Conservation (phyloP, 192 early-diverging fungal genomes). For the Mortierella alpina region DNA sequence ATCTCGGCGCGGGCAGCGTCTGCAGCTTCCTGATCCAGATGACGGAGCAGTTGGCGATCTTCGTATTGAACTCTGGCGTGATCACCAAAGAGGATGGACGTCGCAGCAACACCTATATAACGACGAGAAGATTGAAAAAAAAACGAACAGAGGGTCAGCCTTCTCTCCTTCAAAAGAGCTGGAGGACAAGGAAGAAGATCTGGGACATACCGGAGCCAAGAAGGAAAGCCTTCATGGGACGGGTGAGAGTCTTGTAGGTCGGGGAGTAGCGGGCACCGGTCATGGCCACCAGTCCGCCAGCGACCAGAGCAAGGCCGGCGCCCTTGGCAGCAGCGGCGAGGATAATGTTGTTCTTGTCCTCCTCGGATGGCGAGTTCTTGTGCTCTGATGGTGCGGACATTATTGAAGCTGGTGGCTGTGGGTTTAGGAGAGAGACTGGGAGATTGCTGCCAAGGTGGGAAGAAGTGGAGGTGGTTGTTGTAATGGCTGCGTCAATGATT, state of each 20-base stretch:
- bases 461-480: neutral
- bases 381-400: neutral
- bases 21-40: constrained; percentile 48
- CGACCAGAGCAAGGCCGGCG: constrained; percentile 43
- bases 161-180: neutral
- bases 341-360: constrained; percentile 34
- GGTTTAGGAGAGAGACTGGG: neutral
- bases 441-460: neutral
- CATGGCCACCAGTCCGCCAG: constrained; percentile 36
- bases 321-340: constrained; percentile 42
- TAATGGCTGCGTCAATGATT: no score
- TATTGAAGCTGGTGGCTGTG: neutral
- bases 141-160: neutral
- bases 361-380: neutral
- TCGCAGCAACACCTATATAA: constrained; percentile 35
- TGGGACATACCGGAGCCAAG: constrained; percentile 35
- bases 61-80: constrained; percentile 49
- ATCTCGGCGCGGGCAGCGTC: constrained; percentile 38
- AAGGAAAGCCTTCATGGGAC: constrained; percentile 44
- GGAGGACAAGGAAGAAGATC: neutral
- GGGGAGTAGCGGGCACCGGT: constrained; percentile 42
- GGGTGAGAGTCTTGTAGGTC: constrained; percentile 33
- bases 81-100: constrained; percentile 36
- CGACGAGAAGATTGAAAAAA: neutral
- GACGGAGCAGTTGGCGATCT: constrained; percentile 41